A percentile compares a stretch with the other conserved stretches of the same genome.
phyloP scores from a whole-genome alignment of 495 filamentous ascomycete species.

The Podospora appendiculata region DNA sequence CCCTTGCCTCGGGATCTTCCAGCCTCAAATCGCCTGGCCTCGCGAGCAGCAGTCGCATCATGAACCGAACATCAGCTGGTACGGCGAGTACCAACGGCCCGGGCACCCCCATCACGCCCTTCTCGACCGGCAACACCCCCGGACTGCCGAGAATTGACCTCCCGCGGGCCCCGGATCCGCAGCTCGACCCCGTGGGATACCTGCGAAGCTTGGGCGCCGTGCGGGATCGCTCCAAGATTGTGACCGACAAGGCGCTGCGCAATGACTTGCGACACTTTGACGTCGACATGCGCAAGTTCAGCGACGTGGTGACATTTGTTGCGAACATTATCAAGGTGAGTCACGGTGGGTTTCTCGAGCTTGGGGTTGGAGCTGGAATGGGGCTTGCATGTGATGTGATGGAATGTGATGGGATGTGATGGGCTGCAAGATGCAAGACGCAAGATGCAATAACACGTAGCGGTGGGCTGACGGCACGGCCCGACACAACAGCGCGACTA shows the following conservation, averaged over 20 bases:
- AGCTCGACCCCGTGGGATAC: constrained; percentile 85
- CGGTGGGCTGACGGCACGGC: constrained; percentile 6
- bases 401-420: not conserved
- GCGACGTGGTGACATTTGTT: constrained; percentile 83
- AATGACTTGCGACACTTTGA: constrained; percentile 84
- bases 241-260: constrained; percentile 68
- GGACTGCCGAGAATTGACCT: constrained; percentile 52
- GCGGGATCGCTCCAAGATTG: constrained; percentile 63
- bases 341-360: not conserved
- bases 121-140: constrained; percentile 25
- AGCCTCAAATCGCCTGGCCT: constrained; percentile 25
- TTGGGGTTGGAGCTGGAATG: not conserved
- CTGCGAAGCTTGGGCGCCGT: constrained; percentile 86
- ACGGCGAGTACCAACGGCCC: constrained; percentile 29
- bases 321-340: constrained; percentile 92
- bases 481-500: constrained; percentile 62
- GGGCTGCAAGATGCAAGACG: not conserved
- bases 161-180: constrained; percentile 80
- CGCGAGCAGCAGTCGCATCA: constrained; percentile 18
- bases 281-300: constrained; percentile 83
- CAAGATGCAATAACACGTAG: not conserved
- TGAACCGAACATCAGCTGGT: constrained; percentile 30
- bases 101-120: constrained; percentile 34
- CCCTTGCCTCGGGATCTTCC: constrained; percentile 25
- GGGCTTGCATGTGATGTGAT: not conserved